Evolutionary conservation across 2,329 filamentous ascomycete genomes (phyloP), one percentile per base, ranked within the genome.

Genomic region (Calonectria leucothoes): DNA sequence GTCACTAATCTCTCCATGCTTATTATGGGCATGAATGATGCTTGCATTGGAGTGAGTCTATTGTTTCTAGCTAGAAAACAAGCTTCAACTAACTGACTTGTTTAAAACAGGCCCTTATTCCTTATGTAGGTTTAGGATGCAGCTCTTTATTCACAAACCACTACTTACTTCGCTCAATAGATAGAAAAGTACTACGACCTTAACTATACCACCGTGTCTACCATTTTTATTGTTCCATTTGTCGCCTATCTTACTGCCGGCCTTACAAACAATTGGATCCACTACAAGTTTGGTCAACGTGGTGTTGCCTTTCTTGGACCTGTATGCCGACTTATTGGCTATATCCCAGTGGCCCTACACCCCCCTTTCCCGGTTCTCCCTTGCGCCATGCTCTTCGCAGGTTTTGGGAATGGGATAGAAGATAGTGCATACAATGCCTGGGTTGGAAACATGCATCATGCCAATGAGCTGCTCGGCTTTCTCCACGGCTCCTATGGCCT

Each of bases 391-490:
- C 88, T 92, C 64, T 84, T 95, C 23, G 89, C 91, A 1, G 94
- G 93, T 2, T 92, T 94, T 63, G 94, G 94, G 1, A 95, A 93
- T 81, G 94, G 94, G 3, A 84, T 95, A 11, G 88, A 91, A 68
- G 93, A 91, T 76, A 88, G 86, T 72, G 89, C 86, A 4, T 92
- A 89, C 86, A 91, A 91, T 79, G 89, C 89, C 10, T 91, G 89
- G 88, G 82, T 91, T 25, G 94, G 94, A 14, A 93, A 92, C 78
- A 94, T 96, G 92, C 88, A 90, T 15, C 90, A 91, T 71, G 85
- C 93, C 10, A 95, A 96, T 81, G 92, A 95, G 80, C 85, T 96
- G 1, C 88, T 95, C 1, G 94, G 94, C 1, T 88, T 95, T 72
- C 83, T 96, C 31, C 94, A 95, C 81, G 93, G 90, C 0, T 90